Base-by-base conservation (phyloP, 1,284 basidiomycete genomes). In the Phaffia rhodozyma region DNA sequence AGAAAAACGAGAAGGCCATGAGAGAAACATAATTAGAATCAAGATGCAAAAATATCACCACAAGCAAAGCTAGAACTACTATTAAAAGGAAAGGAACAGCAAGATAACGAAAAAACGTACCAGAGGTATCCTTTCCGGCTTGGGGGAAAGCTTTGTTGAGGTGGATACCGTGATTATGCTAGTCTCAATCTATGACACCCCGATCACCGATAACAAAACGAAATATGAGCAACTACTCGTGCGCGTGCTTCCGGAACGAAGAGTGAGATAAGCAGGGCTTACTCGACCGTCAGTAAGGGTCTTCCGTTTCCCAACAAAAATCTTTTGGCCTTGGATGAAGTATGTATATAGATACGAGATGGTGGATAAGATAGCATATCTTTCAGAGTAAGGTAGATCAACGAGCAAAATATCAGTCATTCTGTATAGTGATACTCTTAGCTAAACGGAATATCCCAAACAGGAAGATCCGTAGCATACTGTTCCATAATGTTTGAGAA, bases 321-420 rank as follows among this genome's bases (percentile, higher is more conserved):
- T 83, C 61, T 83, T 84, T 66, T 87, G 80, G 51, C 86, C 84
- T 73, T 91, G 89, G 63, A 91, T 75, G 68, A 88, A 87, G 72
- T 86, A 88, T 25, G 85, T 81, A 71, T 91, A 91, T 32, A 88
- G 75, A 13, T 86, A 82, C 74, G 89, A 86, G 25, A 84, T 71
- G 47, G 80, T 73, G 6, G 86, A 87, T 63, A 92, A 77, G 58
- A 86, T 62, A 53, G 85, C 77, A 73, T 91, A 91, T 66, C 89
- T 91, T 71, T 20, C 18, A 48, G 29, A 64, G 18, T 29, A 20
- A 34, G 43, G 34, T 38, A 49, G 51, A 11, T 29, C 47, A n/a
- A 25, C 2, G 32, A 47, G 49, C 3, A 27, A 32, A 43, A 16
- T 11, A 43, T 43, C 13, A 43, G 38, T 11, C 13, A 16, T 16